phyloP scores from a whole-genome alignment of 371 early-diverging fungal genomes.

The Lichtheimia corymbifera region DNA sequence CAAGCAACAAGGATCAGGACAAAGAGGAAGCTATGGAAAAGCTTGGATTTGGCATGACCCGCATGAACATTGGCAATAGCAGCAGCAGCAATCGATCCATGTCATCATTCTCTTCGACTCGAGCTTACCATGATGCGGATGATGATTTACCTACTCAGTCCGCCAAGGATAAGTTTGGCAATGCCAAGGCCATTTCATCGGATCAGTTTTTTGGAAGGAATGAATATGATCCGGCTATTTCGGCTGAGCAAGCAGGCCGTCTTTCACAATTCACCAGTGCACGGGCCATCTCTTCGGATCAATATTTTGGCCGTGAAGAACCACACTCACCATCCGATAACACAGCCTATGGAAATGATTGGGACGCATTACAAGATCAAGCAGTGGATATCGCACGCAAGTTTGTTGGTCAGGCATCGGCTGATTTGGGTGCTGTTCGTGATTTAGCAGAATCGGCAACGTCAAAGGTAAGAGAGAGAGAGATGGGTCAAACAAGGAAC shows the following conservation, averaged over 20 bases:
- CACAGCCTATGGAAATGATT: slow-evolving; percentile 25
- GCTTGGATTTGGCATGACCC: slow-evolving; percentile 82
- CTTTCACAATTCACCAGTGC: slow-evolving; percentile 75
- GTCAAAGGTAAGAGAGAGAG: slow-evolving; percentile 23
- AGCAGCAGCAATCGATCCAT: slow-evolving; percentile 9
- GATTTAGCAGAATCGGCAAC: slow-evolving; percentile 70
- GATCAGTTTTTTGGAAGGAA: slow-evolving; percentile 91
- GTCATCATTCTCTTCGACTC: too few relatives aligned
- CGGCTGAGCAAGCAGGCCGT: slow-evolving; percentile 64
- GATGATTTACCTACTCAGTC: slow-evolving; percentile 26
- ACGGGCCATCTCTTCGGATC: slow-evolving; percentile 75
- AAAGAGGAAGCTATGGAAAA: slow-evolving; percentile 65
- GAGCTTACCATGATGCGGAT: not conserved
- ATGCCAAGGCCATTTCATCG: slow-evolving; percentile 75
- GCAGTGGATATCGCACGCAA: slow-evolving; percentile 69
- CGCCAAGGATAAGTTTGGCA: slow-evolving; percentile 72
- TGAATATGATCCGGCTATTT: slow-evolving; percentile 62
- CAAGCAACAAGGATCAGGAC: slow-evolving; percentile 72
- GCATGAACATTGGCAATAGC: slow-evolving; percentile 29
- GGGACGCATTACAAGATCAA: slow-evolving; percentile 54
- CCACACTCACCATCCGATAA: slow-evolving; percentile 10
- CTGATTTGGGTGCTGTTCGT: slow-evolving; percentile 74
- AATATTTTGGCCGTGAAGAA: slow-evolving; percentile 81
- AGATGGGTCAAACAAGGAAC: not conserved
- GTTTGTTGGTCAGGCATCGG: slow-evolving; percentile 73